phyloP scores from a whole-genome alignment of 805 yeast species.

The Scheffersomyces stipitis region DNA sequence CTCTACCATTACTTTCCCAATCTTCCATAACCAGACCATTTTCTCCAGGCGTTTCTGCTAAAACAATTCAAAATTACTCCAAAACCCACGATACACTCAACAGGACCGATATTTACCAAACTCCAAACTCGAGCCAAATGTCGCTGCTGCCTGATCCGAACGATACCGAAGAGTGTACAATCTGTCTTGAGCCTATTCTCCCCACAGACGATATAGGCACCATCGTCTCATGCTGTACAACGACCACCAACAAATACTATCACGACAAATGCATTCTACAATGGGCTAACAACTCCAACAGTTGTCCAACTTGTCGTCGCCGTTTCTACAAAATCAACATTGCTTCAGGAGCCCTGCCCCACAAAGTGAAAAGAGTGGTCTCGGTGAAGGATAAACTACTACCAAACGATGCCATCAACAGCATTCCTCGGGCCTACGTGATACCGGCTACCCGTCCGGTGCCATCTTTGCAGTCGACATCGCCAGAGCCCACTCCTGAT shows the following conservation, averaged over 20 bases:
- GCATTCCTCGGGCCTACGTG: conserved; percentile 38
- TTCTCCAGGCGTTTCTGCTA: no score
- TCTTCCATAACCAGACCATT: no score
- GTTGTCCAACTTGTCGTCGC: conserved; percentile 62
- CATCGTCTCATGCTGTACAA: conserved; percentile 20
- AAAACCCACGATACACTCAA: no score
- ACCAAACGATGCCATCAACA: conserved; percentile 35
- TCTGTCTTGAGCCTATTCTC: conserved; percentile 47
- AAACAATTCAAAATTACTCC: no score
- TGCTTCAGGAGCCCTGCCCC: conserved; percentile 15
- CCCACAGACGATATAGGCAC: conserved; percentile 7
- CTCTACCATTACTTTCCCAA: no score
- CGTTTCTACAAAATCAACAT: conserved; percentile 40
- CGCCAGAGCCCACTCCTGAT: conserved; percentile 1
- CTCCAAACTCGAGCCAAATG: no score
- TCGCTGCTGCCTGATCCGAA: not conserved
- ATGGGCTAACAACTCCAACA: conserved; percentile 58
- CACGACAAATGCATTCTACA: conserved; percentile 56
- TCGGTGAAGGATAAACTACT: conserved; percentile 31
- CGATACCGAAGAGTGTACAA: conserved; percentile 47
- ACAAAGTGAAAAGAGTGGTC: conserved; percentile 9
- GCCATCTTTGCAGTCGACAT: no score
- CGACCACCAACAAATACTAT: conserved; percentile 27
- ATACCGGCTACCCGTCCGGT: conserved; percentile 14
- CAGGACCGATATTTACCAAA: no score